Evolutionary conservation across 768 basidiomycete species (phyloP).

Genomic region (Mycena leptocephala): DNA sequence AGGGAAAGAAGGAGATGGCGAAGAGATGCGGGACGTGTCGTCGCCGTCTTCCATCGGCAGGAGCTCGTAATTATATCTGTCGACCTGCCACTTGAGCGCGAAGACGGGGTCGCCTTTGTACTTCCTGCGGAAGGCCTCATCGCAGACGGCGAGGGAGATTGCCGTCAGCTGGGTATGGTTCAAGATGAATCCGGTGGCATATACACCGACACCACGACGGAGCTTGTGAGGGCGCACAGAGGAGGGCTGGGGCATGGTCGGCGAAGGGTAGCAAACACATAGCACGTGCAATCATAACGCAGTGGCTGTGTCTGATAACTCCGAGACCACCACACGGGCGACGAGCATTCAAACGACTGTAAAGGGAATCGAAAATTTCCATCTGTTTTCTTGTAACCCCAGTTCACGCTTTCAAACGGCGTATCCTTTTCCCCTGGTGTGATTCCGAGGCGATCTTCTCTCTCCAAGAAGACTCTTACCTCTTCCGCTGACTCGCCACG

Average conservation of each 20-base stretch:
- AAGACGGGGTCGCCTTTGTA: neutral
- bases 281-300: too few relatives aligned
- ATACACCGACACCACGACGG: neutral
- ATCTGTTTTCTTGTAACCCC: too few relatives aligned
- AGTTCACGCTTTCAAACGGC: too few relatives aligned
- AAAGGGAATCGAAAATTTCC: too few relatives aligned
- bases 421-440: too few relatives aligned
- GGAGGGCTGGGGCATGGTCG: neutral
- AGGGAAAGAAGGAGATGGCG: constrained; percentile 10
- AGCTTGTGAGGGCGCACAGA: neutral
- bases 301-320: too few relatives aligned
- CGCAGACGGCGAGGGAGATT: neutral
- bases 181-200: constrained; percentile 3
- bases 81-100: constrained; percentile 9
- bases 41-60: constrained; percentile 12
- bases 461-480: too few relatives aligned
- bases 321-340: too few relatives aligned
- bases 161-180: neutral
- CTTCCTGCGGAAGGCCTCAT: neutral
- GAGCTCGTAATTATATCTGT: neutral
- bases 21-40: neutral
- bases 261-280: too few relatives aligned
- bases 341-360: too few relatives aligned
- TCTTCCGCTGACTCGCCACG: too few relatives aligned
- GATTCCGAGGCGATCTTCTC: too few relatives aligned